Percentiles rank a stretch among this genome's conserved stretches.
phyloP scores from a whole-genome alignment of 2,329 filamentous ascomycete species.

The Metarhizium sp. region DNA sequence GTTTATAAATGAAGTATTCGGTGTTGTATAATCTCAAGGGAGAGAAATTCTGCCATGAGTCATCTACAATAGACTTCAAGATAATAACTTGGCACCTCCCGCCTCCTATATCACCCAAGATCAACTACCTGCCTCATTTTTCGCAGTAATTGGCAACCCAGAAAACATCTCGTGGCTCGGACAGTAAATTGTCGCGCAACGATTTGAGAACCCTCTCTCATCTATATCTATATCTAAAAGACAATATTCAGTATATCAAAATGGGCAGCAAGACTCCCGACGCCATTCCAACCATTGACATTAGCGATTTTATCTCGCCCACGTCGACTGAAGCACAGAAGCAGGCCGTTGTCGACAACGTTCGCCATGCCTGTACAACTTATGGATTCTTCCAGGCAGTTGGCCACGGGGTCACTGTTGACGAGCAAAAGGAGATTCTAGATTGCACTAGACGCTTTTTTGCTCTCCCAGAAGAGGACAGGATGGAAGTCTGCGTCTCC shows the following conservation, averaged over 20 bases:
- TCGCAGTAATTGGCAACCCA: neutral
- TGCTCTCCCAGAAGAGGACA: conserved; percentile 14
- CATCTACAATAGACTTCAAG: neutral
- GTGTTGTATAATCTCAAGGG: too few species aligned
- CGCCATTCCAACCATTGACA: conserved; percentile 19
- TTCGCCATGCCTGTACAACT: conserved; percentile 16
- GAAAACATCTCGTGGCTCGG: neutral
- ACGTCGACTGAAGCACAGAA: conserved; percentile 11
- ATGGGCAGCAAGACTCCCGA: conserved; percentile 2
- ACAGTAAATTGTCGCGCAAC: too few species aligned
- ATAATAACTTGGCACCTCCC: neutral
- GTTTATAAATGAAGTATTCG: neutral
- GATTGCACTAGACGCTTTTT: conserved; percentile 16
- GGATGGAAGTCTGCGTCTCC: conserved; percentile 16
- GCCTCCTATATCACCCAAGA: neutral
- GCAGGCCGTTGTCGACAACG: conserved; percentile 14
- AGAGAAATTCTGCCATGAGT: neutral
- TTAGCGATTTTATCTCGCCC: conserved; percentile 14
- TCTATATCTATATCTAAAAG: neutral
- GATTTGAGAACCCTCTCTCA: neutral
- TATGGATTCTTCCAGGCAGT: conserved; percentile 23
- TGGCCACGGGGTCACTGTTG: conserved; percentile 17
- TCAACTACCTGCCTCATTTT: neutral
- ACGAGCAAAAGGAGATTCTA: conserved; percentile 12
- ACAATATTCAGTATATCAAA: neutral